Conservation (phyloP, 345 rosid species). For the Trapa incisa region DNA sequence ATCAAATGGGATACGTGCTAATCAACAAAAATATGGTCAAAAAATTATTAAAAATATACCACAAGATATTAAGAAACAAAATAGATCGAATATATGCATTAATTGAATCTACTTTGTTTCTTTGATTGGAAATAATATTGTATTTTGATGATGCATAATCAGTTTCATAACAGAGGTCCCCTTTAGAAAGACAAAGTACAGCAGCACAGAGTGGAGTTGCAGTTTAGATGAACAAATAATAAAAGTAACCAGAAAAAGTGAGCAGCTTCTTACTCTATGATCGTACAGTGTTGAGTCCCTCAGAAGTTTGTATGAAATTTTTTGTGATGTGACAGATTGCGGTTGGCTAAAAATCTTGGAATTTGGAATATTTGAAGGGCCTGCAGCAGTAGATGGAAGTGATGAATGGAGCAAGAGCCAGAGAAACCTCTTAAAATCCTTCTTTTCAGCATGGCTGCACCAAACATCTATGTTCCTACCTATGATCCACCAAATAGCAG, state of each 20-base stretch:
- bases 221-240: too few relatives aligned
- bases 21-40: slow-evolving; percentile 6
- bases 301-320: slow-evolving; percentile 54
- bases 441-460: slow-evolving; percentile 45
- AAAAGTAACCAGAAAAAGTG: too few relatives aligned
- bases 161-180: too few relatives aligned
- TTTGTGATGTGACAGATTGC: slow-evolving; percentile 27
- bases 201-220: too few relatives aligned
- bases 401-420: slow-evolving; percentile 41
- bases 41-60: too few relatives aligned
- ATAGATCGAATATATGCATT: too few relatives aligned
- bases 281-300: slow-evolving; percentile 43
- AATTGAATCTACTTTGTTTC: too few relatives aligned
- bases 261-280: slow-evolving; percentile 41
- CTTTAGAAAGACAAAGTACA: too few relatives aligned
- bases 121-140: too few relatives aligned
- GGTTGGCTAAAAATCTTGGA: slow-evolving; percentile 17
- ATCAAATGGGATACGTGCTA: neutral
- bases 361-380: slow-evolving; percentile 13
- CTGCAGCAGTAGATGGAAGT: slow-evolving; percentile 25
- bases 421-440: slow-evolving; percentile 52
- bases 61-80: too few relatives aligned
- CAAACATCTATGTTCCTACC: slow-evolving; percentile 71
- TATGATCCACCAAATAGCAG: slow-evolving; percentile 63
- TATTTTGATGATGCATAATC: too few relatives aligned